phyloP scores from a whole-genome alignment of 768 basidiomycete genomes.

The Gautieria morchelliformis region DNA sequence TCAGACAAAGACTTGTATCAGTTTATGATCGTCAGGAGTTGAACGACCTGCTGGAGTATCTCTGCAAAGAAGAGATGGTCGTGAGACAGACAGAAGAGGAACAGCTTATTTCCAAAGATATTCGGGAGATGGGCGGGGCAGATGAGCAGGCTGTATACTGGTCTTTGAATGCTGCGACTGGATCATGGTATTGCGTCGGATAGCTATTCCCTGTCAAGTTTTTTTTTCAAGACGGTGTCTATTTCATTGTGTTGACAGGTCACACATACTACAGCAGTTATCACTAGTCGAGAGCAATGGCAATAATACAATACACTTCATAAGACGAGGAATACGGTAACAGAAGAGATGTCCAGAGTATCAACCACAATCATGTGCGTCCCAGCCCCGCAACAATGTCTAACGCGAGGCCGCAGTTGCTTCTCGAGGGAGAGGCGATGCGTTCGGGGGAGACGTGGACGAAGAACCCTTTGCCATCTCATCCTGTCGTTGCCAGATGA shows the following conservation, averaged over 20 bases:
- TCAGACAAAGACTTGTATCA: slow-evolving; percentile 60
- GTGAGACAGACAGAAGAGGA: slow-evolving; percentile 66
- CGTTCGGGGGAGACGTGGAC: neutral
- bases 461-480: slow-evolving; percentile 19
- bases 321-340: neutral
- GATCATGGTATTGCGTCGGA: neutral
- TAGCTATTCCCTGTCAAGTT: neutral
- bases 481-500: slow-evolving; percentile 75
- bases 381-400: neutral
- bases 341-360: neutral
- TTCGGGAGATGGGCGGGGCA: slow-evolving; percentile 89
- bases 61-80: slow-evolving; percentile 61
- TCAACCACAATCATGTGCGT: no score
- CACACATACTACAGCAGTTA: neutral
- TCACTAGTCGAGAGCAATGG: neutral
- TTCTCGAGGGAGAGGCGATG: neutral
- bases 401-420: neutral
- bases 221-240: neutral
- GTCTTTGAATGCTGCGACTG: neutral
- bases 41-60: slow-evolving; percentile 45
- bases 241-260: neutral
- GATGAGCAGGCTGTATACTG: slow-evolving; percentile 70
- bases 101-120: slow-evolving; percentile 79
- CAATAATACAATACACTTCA: neutral
- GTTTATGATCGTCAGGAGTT: slow-evolving; percentile 74